Percentiles rank a stretch among this genome's conserved stretches.
These are phyloP conservation scores for Gastrodia elata DNA, from an alignment of 106 monocot species.

Conservation along the genomic window DNA sequence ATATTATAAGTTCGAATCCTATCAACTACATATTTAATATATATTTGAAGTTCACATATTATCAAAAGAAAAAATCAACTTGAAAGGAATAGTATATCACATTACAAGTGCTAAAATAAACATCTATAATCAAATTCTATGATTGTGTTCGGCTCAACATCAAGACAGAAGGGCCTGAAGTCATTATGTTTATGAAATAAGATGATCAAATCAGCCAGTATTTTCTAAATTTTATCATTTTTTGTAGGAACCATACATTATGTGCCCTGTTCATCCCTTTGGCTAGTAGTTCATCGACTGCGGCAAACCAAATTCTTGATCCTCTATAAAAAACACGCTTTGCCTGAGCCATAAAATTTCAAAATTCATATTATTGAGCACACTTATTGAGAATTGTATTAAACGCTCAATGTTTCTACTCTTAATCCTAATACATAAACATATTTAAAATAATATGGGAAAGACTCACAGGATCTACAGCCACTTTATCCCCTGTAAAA, in stretches of 20 bases:
- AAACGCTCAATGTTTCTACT: not conserved
- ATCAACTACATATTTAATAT: too few relatives aligned
- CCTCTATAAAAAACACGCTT: constrained; percentile 18
- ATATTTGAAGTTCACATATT: too few relatives aligned
- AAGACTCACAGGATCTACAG: constrained; percentile 16
- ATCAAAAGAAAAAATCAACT: too few relatives aligned
- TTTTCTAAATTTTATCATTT: too few relatives aligned
- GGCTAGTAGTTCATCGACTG: constrained; percentile 21
- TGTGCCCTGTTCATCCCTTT: constrained; percentile 27
- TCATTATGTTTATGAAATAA: not conserved
- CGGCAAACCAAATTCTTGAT: constrained; percentile 16
- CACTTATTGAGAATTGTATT: not conserved
- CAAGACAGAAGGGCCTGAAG: constrained; percentile 87
- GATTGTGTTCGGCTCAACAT: constrained; percentile 97
- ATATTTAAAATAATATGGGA: not conserved
- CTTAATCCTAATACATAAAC: not conserved
- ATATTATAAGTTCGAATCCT: too few relatives aligned
- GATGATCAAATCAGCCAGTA: not conserved
- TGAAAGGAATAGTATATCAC: too few relatives aligned
- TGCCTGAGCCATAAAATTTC: constrained; percentile 3
- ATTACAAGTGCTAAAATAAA: too few relatives aligned
- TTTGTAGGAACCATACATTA: constrained; percentile 8
- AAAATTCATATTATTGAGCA: not conserved
- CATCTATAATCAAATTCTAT: too few relatives aligned
- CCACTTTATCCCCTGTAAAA: constrained; percentile 20